Percentiles rank a stretch among this genome's conserved stretches.
Evolutionary conservation across 2,329 filamentous ascomycete genomes (phyloP).

Genomic region (Hypoxylon sp.): DNA sequence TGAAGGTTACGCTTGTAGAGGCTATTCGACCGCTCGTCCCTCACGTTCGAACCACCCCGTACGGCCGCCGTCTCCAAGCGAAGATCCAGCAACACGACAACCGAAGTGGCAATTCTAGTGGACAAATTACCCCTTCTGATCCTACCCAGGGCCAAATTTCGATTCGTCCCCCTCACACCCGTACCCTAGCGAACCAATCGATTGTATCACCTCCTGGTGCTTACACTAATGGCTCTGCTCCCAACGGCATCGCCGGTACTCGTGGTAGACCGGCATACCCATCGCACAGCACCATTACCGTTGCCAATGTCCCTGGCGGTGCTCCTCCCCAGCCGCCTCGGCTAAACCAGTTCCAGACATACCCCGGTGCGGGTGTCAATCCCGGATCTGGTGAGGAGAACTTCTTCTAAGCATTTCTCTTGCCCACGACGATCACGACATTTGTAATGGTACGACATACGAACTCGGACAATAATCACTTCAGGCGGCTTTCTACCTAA

Average conservation of each 20-base stretch:
- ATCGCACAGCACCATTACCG: conserved; percentile 53
- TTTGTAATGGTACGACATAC: conserved; percentile 54
- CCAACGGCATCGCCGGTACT: conserved; percentile 54
- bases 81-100: conserved; percentile 80
- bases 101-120: conserved; percentile 62
- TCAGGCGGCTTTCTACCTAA: conserved; percentile 27
- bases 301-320: conserved; percentile 45
- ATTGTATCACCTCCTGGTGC: conserved; percentile 54
- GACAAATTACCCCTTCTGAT: conserved; percentile 68
- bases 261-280: conserved; percentile 58
- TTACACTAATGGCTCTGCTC: conserved; percentile 53
- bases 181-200: conserved; percentile 60
- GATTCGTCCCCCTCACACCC: conserved; percentile 62
- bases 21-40: conserved; percentile 87
- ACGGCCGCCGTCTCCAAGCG: conserved; percentile 92
- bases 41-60: conserved; percentile 88
- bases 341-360: conserved; percentile 50
- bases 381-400: conserved; percentile 44
- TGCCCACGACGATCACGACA: conserved; percentile 35
- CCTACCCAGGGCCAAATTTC: conserved; percentile 69
- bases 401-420: conserved; percentile 53
- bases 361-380: conserved; percentile 48
- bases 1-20: conserved; percentile 84
- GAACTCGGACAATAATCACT: conserved; percentile 51
- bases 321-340: conserved; percentile 53